phyloP scores from a whole-genome alignment of 805 yeast species.

The Sugiyamaella chiloensis region DNA sequence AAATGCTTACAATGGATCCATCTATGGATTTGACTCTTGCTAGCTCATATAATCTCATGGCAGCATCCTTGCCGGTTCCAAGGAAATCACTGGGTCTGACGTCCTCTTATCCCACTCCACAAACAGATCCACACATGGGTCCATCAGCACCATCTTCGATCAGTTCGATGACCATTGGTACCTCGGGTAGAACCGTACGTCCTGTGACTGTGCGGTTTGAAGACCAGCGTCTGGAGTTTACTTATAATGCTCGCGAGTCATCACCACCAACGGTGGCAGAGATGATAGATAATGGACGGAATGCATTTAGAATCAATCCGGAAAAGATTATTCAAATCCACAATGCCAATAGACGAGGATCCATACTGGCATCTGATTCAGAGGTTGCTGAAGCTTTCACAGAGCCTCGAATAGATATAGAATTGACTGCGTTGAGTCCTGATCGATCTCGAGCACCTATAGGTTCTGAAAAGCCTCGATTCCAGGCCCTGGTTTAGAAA shows the following conservation, averaged over 20 bases:
- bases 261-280: conserved; percentile 82
- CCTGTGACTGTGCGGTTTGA: conserved; percentile 33
- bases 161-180: conserved; percentile 8
- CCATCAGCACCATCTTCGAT: conserved; percentile 13
- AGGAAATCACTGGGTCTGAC: neutral
- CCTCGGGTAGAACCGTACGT: conserved; percentile 17
- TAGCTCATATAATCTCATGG: conserved; percentile 14
- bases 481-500: conserved; percentile 10
- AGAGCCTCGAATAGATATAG: conserved; percentile 40
- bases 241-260: conserved; percentile 52
- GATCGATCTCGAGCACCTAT: neutral
- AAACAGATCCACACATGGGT: neutral
- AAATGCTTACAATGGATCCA: conserved; percentile 50
- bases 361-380: conserved; percentile 41
- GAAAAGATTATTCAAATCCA: conserved; percentile 38
- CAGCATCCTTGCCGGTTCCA: conserved; percentile 13
- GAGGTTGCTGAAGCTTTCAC: conserved; percentile 47
- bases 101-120: neutral
- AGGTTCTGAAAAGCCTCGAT: conserved; percentile 5
- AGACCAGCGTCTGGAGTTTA: conserved; percentile 49
- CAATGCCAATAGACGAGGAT: conserved; percentile 31
- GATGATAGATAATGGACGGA: conserved; percentile 70
- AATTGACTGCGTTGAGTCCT: conserved; percentile 21
- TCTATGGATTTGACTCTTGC: conserved; percentile 9
- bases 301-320: conserved; percentile 59